Percentiles rank a stretch among this genome's conserved stretches.
Evolutionary conservation across 2,329 filamentous ascomycete species (phyloP).

Genomic region (Aspergillus unguis): DNA sequence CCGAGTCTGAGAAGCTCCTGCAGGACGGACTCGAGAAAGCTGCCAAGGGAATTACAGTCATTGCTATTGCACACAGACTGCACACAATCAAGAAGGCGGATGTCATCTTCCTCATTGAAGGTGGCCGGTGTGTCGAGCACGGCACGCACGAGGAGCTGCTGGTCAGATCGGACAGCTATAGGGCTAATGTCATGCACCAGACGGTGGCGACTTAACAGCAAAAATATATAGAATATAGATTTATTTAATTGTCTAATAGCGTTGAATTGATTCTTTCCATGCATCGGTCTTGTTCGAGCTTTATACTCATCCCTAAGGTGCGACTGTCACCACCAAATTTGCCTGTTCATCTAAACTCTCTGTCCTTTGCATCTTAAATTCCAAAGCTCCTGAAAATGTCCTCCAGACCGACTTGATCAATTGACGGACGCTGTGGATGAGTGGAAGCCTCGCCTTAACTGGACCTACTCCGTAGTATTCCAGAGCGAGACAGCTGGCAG

Average conservation of each 20-base stretch:
- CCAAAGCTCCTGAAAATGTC: too few species aligned
- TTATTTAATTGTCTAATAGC: not conserved
- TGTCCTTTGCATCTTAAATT: too few species aligned
- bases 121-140: slow-evolving; percentile 60
- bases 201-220: slow-evolving; percentile 20
- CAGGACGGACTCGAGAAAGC: slow-evolving; percentile 39
- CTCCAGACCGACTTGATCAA: too few species aligned
- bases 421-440: too few species aligned
- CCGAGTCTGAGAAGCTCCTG: slow-evolving; percentile 51
- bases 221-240: not conserved
- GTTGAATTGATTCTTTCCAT: not conserved
- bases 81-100: slow-evolving; percentile 65
- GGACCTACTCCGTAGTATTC: too few species aligned
- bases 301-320: too few species aligned
- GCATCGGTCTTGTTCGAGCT: too few species aligned
- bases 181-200: slow-evolving; percentile 39
- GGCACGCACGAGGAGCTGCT: slow-evolving; percentile 63
- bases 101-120: slow-evolving; percentile 72
- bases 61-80: slow-evolving; percentile 44
- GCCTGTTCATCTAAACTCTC: too few species aligned
- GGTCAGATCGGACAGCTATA: slow-evolving; percentile 39
- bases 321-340: too few species aligned
- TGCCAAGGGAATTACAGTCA: slow-evolving; percentile 37
- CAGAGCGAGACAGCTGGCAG: too few species aligned
- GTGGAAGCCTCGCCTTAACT: too few species aligned